These are phyloP conservation scores for Solanum chilense DNA, from an alignment of 257 asterid species.

Conservation along the genomic window DNA sequence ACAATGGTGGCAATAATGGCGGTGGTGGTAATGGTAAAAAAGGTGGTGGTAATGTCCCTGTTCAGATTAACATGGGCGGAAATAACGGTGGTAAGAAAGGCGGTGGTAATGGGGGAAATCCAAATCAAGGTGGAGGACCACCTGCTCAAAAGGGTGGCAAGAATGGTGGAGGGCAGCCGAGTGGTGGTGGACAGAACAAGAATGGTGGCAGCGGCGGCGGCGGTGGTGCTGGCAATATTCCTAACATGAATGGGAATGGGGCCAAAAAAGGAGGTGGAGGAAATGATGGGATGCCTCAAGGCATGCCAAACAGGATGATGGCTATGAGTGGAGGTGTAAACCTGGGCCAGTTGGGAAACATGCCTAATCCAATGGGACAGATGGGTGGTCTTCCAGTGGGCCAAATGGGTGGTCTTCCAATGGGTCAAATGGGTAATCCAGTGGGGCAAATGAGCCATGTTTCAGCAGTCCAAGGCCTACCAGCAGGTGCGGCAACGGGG, in stretches of 20 bases:
- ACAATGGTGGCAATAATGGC: neutral
- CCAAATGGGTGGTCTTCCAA: slow-evolving; percentile 8
- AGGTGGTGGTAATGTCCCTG: slow-evolving; percentile 34
- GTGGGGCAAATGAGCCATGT: slow-evolving; percentile 58
- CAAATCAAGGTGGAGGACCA: slow-evolving; percentile 47
- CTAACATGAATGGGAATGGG: slow-evolving; percentile 39
- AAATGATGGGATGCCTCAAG: slow-evolving; percentile 53
- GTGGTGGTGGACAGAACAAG: slow-evolving; percentile 16
- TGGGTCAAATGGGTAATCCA: slow-evolving; percentile 16
- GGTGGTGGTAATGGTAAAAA: slow-evolving; percentile 21
- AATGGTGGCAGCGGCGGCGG: slow-evolving; percentile 8
- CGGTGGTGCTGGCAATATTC: slow-evolving; percentile 16
- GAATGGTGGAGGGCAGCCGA: slow-evolving; percentile 48
- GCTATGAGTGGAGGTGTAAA: slow-evolving; percentile 39
- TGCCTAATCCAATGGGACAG: slow-evolving; percentile 28
- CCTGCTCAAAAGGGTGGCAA: slow-evolving; percentile 34
- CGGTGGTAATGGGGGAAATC: slow-evolving; percentile 34
- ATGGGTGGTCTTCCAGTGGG: slow-evolving; percentile 21
- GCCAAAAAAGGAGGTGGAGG: slow-evolving; percentile 55
- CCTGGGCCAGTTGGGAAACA: slow-evolving; percentile 40
- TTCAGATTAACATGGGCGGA: slow-evolving; percentile 42
- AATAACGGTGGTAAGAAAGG: slow-evolving; percentile 28
- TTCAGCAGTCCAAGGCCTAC: slow-evolving; percentile 64
- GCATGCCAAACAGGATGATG: slow-evolving; percentile 87
- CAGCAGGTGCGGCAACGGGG: slow-evolving; percentile 27